Base-by-base conservation (phyloP, 371 early-diverging fungal species). In the Entomophthora muscae region DNA sequence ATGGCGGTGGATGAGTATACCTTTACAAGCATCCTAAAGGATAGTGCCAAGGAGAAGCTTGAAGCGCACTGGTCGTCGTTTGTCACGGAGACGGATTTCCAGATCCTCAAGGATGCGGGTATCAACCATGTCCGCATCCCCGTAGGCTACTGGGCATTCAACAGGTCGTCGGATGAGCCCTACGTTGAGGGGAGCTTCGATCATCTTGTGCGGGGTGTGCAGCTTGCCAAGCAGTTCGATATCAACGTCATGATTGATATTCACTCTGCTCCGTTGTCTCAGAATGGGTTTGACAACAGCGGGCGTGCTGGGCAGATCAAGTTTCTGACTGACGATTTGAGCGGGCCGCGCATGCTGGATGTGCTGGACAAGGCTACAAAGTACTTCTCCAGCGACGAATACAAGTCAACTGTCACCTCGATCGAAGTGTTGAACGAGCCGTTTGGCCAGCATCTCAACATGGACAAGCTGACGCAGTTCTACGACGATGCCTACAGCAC, bases 111-210 rank as follows among this genome's bases (percentile, higher is more conserved):
- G 0, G 69, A 74, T 51, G 73, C 80, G 65, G 85, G 87, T 0
- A 67, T 88, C 29, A 85, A 86, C 65, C 84, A 84, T 54, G 76
- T 88, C 1, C 83, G 89, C 10, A 85, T 88, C 57, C 89, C 89
- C 0, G 70, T 83, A 1, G 86, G 86, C 0, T 83, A 84, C 67
- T 86, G 89, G 89, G 83, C 88, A 0, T 64, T 88, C 27, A 78
- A 80, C 1, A 32, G 73, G 17, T 66, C 65, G 3, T 57, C 63
- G 21, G 70, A 59, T 60, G 81, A 79, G 58, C 86, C 86, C 0
- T 88, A 76, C 65, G 84, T 85, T 0, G 66, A 78, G 26, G 30
- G 79, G 0, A 70, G 78, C 2, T 69, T 77, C 69, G 72, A 78
- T 30, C 86, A 84, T 64, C 57, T 86, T 7, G 42, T 83, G 0